phyloP scores from a whole-genome alignment of 1,139 yeast species.

The Nakaseomyces bracarensis region DNA sequence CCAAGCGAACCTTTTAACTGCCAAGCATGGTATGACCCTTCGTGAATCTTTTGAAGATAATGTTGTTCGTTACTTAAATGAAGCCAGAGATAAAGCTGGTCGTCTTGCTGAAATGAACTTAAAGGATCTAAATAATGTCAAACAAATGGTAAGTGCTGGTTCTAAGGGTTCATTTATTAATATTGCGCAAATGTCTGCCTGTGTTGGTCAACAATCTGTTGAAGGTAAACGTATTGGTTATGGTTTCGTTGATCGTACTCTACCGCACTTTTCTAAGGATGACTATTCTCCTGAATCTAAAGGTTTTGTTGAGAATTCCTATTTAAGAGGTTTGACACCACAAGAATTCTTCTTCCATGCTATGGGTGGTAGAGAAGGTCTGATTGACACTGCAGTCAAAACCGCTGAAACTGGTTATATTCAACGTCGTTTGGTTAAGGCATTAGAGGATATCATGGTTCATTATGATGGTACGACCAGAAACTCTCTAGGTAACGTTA shows the following conservation, averaged over 20 bases:
- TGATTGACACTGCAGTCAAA: slow-evolving; percentile 97
- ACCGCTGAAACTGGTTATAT: slow-evolving; percentile 99
- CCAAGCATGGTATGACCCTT: slow-evolving; percentile 99
- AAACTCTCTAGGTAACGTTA: slow-evolving; percentile 91
- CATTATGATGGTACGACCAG: slow-evolving; percentile 98
- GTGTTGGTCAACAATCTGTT: slow-evolving; percentile 99
- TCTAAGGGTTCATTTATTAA: slow-evolving; percentile 98
- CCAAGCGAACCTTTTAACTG: slow-evolving; percentile 76
- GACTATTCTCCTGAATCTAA: slow-evolving; percentile 97
- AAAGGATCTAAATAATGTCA: slow-evolving; percentile 89
- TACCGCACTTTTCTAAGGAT: slow-evolving; percentile 97
- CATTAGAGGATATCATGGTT: slow-evolving; percentile 97
- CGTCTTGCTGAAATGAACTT: slow-evolving; percentile 94
- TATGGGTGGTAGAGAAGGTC: slow-evolving; percentile 99
- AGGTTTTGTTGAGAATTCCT: slow-evolving; percentile 96
- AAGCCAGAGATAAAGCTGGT: slow-evolving; percentile 99
- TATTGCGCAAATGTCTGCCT: slow-evolving; percentile 99
- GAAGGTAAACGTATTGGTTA: slow-evolving; percentile 99
- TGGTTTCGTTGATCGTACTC: slow-evolving; percentile 90
- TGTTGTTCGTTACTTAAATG: slow-evolving; percentile 89
- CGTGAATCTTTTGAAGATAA: slow-evolving; percentile 98
- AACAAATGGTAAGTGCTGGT: slow-evolving; percentile 98
- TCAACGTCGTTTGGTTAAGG: slow-evolving; percentile 97
- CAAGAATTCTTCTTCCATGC: slow-evolving; percentile 99
- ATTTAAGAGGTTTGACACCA: slow-evolving; percentile 94